Conservation (phyloP, 129 eudicot species). For the Apium graveolens region DNA sequence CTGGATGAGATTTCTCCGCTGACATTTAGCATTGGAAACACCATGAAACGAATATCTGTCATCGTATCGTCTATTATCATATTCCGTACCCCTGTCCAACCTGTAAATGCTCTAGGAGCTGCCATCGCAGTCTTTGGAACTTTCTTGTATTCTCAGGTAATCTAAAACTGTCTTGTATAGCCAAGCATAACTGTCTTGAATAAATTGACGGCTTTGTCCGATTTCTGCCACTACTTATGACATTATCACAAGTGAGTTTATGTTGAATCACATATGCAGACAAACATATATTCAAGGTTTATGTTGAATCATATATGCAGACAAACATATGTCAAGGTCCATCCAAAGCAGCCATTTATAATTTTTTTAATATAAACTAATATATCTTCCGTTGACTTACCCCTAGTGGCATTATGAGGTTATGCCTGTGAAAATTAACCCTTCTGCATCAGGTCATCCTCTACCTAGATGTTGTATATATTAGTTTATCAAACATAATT, state of each 20-base stretch:
- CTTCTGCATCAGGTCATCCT: neutral
- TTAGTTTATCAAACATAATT: neutral
- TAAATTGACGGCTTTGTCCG: neutral
- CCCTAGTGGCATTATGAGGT: neutral
- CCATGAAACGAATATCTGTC: slow-evolving; percentile 87
- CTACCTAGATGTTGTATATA: neutral
- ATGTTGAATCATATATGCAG: neutral
- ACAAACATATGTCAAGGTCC: neutral
- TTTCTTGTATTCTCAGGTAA: slow-evolving; percentile 88
- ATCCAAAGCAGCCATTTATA: neutral
- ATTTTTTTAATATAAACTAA: neutral
- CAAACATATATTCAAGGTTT: neutral
- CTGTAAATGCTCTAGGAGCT: slow-evolving; percentile 81
- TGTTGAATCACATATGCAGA: neutral
- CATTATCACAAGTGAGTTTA: neutral
- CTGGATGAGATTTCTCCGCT: slow-evolving; percentile 83
- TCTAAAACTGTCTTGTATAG: slow-evolving; percentile 8
- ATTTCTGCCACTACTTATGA: slow-evolving; percentile 17
- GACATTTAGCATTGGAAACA: slow-evolving; percentile 82
- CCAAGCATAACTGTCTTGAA: slow-evolving; percentile 14
- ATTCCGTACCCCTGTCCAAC: slow-evolving; percentile 82
- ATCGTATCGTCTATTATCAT: slow-evolving; percentile 84
- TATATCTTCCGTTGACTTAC: neutral
- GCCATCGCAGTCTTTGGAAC: slow-evolving; percentile 87
- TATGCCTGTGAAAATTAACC: neutral